Evolutionary conservation across 176 grass and related monocot species (phyloP), one percentile per base, ranked within the genome.

Genomic region (Poa pratensis): DNA sequence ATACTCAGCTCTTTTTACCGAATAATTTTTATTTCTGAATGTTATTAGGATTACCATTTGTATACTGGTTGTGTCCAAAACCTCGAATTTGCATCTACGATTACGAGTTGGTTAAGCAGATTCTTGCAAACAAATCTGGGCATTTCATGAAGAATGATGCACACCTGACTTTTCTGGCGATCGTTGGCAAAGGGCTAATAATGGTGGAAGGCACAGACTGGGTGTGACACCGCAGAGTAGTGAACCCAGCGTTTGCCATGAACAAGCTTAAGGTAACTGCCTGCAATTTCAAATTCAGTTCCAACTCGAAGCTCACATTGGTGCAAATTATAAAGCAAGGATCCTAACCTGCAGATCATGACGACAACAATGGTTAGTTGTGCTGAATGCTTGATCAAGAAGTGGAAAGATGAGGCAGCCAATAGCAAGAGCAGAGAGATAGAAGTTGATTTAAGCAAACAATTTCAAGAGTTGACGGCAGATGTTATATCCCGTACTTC

Each of bases 311-410:
- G 3, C 55, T 60, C 8, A n/a, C 9, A 11, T 60, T 0, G 9
- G 22, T 11, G 22, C n/a, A 60, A 24, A 24, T 4, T 60, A n/a
- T 60, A 12, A 60, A 60, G 11, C 49, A 60, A 60, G n/a, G n/a
- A 24, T 60, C 9, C 57, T 24, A 60, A 60, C 57, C 57, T 60
- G 18, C 57, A 60, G 57, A 24, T 3, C 8, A 60, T 60, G 57
- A 24, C 57, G 23, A 60, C 0, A 24, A 60, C n/a, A 60, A 60
- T 60, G 57, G 57, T 60, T 24, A 60, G 57, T 60, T 60, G n/a
- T 60, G 57, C 57, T 60, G 57, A 24, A 60, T 60, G 57, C 22
- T 60, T 60, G 57, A 60, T 60, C 57, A 69, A 39, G 65, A 37
- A 20, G 9, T 69, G 32, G 34, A 34, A 69, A 69, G 17, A 69